Evolutionary conservation across 257 asterid species (phyloP).

Genomic region (Parsonsia alboflavescens): DNA sequence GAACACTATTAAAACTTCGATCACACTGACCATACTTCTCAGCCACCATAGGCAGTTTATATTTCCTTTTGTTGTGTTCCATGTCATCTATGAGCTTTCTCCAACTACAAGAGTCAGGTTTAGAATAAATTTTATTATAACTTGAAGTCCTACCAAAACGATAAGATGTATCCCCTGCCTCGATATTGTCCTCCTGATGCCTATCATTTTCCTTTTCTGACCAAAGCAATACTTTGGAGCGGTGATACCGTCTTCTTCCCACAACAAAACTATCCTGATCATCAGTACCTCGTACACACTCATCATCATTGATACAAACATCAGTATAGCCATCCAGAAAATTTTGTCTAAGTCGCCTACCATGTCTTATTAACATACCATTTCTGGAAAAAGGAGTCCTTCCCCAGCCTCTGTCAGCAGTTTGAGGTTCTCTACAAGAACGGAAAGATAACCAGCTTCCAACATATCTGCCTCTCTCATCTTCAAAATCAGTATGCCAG

Average conservation of each 20-base stretch:
- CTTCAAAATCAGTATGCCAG: conserved; percentile 21
- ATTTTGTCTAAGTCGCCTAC: conserved; percentile 20
- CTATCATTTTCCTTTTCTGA: conserved; percentile 25
- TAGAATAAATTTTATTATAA: conserved; percentile 25
- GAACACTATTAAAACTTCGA: conserved; percentile 23
- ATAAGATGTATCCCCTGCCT: conserved; percentile 27
- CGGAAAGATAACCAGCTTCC: conserved; percentile 19
- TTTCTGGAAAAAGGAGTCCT: conserved; percentile 17
- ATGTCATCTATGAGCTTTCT: conserved; percentile 25
- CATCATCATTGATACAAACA: conserved; percentile 13
- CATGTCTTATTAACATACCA: conserved; percentile 20
- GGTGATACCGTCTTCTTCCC: conserved; percentile 29
- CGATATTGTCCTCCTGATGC: conserved; percentile 23
- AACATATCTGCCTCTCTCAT: conserved; percentile 25
- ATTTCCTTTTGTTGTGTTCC: conserved; percentile 25
- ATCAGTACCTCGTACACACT: conserved; percentile 15
- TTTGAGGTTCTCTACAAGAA: conserved; percentile 22
- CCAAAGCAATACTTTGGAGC: conserved; percentile 31
- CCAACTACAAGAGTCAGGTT: conserved; percentile 23
- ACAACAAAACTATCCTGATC: conserved; percentile 20
- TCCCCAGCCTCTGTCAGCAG: conserved; percentile 20
- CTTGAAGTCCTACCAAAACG: conserved; percentile 24
- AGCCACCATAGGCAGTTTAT: conserved; percentile 24
- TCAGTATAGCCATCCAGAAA: conserved; percentile 21
- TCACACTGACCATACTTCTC: conserved; percentile 24